Evolutionary conservation across 257 asterid species (phyloP).

Genomic region (Solanum tacnaense): DNA sequence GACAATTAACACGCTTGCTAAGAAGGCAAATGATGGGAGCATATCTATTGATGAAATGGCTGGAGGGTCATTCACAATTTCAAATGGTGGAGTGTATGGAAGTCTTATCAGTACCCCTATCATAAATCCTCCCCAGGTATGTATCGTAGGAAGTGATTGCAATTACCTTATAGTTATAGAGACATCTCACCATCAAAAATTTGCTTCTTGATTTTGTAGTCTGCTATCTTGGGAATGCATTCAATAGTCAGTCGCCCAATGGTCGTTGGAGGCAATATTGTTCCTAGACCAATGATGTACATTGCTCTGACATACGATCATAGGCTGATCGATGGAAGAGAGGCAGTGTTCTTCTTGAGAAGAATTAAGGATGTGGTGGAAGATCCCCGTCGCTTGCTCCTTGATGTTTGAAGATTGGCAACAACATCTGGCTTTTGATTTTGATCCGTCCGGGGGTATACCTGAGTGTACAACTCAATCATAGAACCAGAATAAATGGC

Average conservation of each 20-base stretch:
- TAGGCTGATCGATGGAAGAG: slow-evolving; percentile 95
- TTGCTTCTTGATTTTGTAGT: slow-evolving; percentile 32
- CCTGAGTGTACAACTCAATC: slow-evolving; percentile 2
- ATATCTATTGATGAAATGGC: slow-evolving; percentile 99
- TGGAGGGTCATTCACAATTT: slow-evolving; percentile 90
- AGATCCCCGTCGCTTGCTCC: slow-evolving; percentile 88
- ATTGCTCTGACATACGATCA: slow-evolving; percentile 93
- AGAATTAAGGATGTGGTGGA: slow-evolving; percentile 94
- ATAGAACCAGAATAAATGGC: slow-evolving; percentile 30
- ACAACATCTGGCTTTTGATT: background rate
- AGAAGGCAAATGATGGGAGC: slow-evolving; percentile 83
- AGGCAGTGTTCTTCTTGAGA: slow-evolving; percentile 85
- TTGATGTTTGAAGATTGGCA: slow-evolving; percentile 50
- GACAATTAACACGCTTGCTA: slow-evolving; percentile 75
- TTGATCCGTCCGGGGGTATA: background rate
- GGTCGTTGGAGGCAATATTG: slow-evolving; percentile 85
- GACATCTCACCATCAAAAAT: background rate
- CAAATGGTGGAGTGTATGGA: slow-evolving; percentile 98
- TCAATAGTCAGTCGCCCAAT: slow-evolving; percentile 90
- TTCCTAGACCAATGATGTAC: slow-evolving; percentile 98
- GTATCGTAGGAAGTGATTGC: background rate
- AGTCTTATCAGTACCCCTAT: slow-evolving; percentile 96
- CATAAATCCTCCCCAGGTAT: slow-evolving; percentile 98
- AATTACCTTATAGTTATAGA: background rate
- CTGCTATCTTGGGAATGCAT: slow-evolving; percentile 98